Evolutionary conservation across 2,329 filamentous ascomycete species (phyloP).

Genomic region (Aphanoascus verrucosus): DNA sequence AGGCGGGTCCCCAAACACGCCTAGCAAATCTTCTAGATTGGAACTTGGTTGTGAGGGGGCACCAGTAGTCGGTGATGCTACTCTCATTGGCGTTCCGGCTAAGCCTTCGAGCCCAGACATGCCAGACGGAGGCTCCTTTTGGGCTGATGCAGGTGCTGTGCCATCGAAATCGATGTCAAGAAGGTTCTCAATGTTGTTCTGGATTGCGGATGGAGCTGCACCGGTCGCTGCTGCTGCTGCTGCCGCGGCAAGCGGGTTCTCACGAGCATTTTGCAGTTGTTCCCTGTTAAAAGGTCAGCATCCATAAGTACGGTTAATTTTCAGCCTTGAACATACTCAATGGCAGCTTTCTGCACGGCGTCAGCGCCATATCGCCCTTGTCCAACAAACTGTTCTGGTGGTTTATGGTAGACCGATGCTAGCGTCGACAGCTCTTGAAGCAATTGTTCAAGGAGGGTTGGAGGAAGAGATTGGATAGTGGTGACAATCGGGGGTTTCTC

Average conservation of each 20-base stretch:
- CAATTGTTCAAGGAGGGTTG: constrained; percentile 76
- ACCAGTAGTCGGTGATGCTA: constrained; percentile 34
- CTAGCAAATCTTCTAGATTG: constrained; percentile 74
- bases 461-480: constrained; percentile 82
- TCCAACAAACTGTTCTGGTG: constrained; percentile 93
- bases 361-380: constrained; percentile 90
- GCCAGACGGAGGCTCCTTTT: constrained; percentile 50
- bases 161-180: constrained; percentile 96
- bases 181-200: constrained; percentile 84
- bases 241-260: constrained; percentile 86
- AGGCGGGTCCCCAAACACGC: constrained; percentile 48
- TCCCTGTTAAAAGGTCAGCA: constrained; percentile 43
- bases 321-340: constrained; percentile 50
- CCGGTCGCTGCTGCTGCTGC: constrained; percentile 54
- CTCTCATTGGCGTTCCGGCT: constrained; percentile 47
- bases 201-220: constrained; percentile 42
- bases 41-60: constrained; percentile 33
- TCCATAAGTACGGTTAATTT: background rate
- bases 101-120: constrained; percentile 53
- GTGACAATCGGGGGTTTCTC: constrained; percentile 89
- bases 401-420: constrained; percentile 96
- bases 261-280: constrained; percentile 79
- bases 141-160: constrained; percentile 75
- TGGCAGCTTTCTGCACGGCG: constrained; percentile 86
- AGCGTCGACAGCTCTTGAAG: constrained; percentile 85